Evolutionary conservation across 139 green algal species (phyloP).

Genomic region (Pseudopediastrum boryanum): DNA sequence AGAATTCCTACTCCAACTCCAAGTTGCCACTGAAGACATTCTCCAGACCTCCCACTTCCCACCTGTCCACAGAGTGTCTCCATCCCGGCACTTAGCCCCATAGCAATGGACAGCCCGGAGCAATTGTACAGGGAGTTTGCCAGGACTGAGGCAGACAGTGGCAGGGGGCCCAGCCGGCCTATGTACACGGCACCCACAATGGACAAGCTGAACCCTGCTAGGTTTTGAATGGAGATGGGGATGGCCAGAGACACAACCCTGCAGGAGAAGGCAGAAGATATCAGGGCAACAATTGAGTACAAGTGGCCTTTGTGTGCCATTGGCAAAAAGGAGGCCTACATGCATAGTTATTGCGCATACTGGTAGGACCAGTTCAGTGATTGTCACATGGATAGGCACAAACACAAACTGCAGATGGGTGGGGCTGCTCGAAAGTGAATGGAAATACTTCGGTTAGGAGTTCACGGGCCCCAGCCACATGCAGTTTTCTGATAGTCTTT

Average conservation of each 20-base stretch:
- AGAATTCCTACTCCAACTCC: background rate
- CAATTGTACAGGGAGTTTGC: conserved; percentile 75
- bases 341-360: no score
- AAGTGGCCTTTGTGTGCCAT: no score
- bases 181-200: conserved; percentile 44
- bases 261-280: no score
- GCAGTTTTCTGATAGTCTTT: no score
- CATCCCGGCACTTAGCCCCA: conserved; percentile 64
- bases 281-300: no score
- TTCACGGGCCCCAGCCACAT: no score
- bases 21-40: background rate
- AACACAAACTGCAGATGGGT: no score
- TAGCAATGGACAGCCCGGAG: conserved; percentile 60
- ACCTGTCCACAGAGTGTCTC: conserved; percentile 76
- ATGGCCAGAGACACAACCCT: conserved; percentile 25
- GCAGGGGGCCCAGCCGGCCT: conserved; percentile 35
- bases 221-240: conserved; percentile 36
- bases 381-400: no score
- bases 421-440: no score
- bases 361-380: no score
- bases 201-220: conserved; percentile 23
- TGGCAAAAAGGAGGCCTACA: no score
- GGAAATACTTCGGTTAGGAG: no score
- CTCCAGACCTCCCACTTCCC: background rate
- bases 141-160: conserved; percentile 55